These are phyloP conservation scores for Rhizopus arrhizus DNA, from an alignment of 371 early-diverging fungal species.

Conservation along the genomic window DNA sequence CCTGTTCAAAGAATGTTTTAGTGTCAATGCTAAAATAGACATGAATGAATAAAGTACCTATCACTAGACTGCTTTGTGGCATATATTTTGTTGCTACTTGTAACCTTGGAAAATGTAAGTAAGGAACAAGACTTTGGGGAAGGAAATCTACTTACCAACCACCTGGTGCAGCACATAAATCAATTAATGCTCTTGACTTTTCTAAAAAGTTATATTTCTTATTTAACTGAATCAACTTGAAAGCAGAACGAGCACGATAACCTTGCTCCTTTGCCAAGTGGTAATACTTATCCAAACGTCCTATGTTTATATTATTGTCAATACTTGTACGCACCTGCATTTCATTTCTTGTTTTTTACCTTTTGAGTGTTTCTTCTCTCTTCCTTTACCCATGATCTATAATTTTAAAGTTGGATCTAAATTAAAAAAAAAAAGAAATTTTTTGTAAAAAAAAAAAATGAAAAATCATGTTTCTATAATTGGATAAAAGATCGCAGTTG, in stretches of 20 bases:
- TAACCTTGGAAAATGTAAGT: conserved; percentile 51
- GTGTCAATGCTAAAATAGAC: neutral
- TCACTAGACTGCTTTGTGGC: conserved; percentile 90
- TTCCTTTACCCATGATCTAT: conserved; percentile 46
- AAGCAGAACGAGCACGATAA: conserved; percentile 99
- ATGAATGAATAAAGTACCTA: conserved; percentile 60
- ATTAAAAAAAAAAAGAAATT: conserved; percentile 6
- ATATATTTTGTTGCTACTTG: conserved; percentile 97
- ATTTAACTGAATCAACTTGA: conserved; percentile 99
- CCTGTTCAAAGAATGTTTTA: conserved; percentile 51
- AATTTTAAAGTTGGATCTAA: neutral
- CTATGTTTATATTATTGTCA: conserved; percentile 31
- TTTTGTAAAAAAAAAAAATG: neutral
- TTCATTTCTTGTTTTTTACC: conserved; percentile 27
- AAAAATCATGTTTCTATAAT: neutral
- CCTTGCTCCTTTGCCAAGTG: conserved; percentile 99
- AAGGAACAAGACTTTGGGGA: conserved; percentile 14
- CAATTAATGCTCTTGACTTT: conserved; percentile 89
- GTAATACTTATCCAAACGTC: conserved; percentile 99
- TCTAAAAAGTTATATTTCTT: conserved; percentile 97
- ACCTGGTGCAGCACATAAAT: conserved; percentile 99
- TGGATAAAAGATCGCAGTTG: conserved; percentile 1
- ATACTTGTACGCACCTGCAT: neutral
- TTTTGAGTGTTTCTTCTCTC: conserved; percentile 55
- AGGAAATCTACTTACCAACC: conserved; percentile 80